Evolutionary conservation across 1,284 basidiomycete species (phyloP).

Genomic region (Ustilago tritici): DNA sequence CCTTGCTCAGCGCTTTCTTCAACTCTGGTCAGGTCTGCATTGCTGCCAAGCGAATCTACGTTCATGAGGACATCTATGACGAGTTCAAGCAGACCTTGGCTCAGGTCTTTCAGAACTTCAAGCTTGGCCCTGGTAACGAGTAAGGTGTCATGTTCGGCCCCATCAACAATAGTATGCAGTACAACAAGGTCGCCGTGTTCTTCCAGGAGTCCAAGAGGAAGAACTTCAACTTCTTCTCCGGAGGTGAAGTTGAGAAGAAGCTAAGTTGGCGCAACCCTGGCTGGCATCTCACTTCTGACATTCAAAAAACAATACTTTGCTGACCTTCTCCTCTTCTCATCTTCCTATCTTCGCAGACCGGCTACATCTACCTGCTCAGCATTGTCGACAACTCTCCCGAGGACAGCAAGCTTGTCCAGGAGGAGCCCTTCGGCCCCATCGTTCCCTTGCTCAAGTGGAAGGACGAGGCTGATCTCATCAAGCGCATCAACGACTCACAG

Average conservation of each 20-base stretch:
- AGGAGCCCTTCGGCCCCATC: slow-evolving; percentile 57
- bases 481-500: slow-evolving; percentile 46
- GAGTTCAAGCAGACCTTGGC: slow-evolving; percentile 34
- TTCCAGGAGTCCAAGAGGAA: slow-evolving; percentile 44
- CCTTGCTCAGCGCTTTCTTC: slow-evolving; percentile 32
- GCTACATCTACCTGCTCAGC: slow-evolving; percentile 47
- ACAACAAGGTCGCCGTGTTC: slow-evolving; percentile 52
- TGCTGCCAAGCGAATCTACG: slow-evolving; percentile 48
- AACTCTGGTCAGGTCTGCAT: slow-evolving; percentile 53
- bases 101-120: slow-evolving; percentile 26
- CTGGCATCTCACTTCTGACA: not conserved
- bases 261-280: not conserved
- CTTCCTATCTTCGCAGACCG: slow-evolving; percentile 1
- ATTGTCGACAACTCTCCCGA: slow-evolving; percentile 54
- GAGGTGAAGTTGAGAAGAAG: slow-evolving; percentile 36
- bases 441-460: slow-evolving; percentile 51
- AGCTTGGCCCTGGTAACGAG: slow-evolving; percentile 38
- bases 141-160: slow-evolving; percentile 45
- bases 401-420: slow-evolving; percentile 38
- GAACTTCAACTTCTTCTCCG: slow-evolving; percentile 39
- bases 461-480: slow-evolving; percentile 47
- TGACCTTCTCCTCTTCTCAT: not conserved
- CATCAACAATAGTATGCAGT: slow-evolving; percentile 56
- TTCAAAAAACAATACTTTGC: not conserved
- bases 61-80: slow-evolving; percentile 56